Base-by-base conservation (phyloP, 495 filamentous ascomycete genomes). In the Gamarada debralockiae region DNA sequence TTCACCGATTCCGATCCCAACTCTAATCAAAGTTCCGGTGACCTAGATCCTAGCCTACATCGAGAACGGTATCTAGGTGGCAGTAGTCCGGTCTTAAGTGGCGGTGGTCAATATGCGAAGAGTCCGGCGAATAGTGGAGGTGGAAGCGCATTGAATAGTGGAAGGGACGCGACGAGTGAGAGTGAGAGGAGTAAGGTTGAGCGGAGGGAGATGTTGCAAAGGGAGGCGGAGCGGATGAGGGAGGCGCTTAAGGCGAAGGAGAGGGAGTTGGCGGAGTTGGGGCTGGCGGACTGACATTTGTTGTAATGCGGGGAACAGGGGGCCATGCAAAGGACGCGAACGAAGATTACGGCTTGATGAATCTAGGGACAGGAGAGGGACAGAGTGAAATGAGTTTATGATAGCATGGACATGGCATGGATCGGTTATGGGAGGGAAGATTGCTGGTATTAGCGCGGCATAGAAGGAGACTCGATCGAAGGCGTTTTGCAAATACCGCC, bases 141-240 rank as follows among this genome's bases (percentile, higher is more conserved):
- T 29, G 41, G 29, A n/a, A 53, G n/a, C 69, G 72, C 7, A 63
- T 56, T 14, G 66, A 62, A 46, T 65, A 65, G 24, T 37, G 64
- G 3, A 40, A 61, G 20, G 31, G 65, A 71, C 49, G 62, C 75
- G 5, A 9, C 12, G 14, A 72, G 67, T 10, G 76, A 82, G 5
- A 63, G 73, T 21, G 84, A 85, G 14, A 70, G 68, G 33, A 63
- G 69, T n/a, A 78, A 79, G 45, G 72, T 77, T 8, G 86, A 89
- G 47, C 75, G 82, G 45, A 75, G 85, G 25, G 80, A 80, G 18
- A 74, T 81, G 54, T 70, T 95, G 47, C 78, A 85, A 62, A 74
- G 82, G 2, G 89, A 96, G 67, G 80, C 85, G 0, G 85, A 92
- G 62, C 72, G 75, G 50, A 92, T 95, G 79, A 78, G 87, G 25